These are phyloP conservation scores for Pyrus pyrifolia DNA, from an alignment of 306 rosid genomes.

Conservation along the genomic window DNA sequence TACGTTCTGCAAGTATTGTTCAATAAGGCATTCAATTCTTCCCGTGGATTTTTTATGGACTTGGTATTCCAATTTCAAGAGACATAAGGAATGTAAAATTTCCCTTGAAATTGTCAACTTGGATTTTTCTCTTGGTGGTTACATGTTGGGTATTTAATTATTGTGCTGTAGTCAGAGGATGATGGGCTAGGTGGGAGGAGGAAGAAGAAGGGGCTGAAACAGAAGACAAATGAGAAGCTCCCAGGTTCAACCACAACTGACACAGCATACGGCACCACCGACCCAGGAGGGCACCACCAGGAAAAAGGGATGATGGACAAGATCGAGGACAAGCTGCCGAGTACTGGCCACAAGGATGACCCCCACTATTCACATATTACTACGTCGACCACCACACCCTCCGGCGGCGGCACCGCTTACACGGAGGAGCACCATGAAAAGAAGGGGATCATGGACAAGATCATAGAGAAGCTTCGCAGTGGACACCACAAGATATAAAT, in stretches of 20 bases:
- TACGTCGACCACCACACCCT: neutral
- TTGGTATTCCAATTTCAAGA: no score
- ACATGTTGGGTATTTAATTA: no score
- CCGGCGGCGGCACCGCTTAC: neutral
- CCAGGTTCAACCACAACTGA: neutral
- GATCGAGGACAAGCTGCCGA: constrained; percentile 10
- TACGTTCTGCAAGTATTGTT: no score
- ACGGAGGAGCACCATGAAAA: constrained; percentile 7
- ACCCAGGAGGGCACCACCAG: neutral
- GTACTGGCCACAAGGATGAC: neutral
- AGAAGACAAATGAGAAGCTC: neutral
- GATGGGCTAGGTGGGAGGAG: neutral
- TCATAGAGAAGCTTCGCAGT: constrained; percentile 39
- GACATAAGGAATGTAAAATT: no score
- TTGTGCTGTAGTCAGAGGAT: neutral
- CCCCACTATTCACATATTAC: neutral
- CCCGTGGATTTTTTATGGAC: no score
- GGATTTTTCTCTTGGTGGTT: no score
- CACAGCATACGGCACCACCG: neutral
- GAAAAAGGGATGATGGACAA: neutral
- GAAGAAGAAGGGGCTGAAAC: neutral
- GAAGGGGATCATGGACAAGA: constrained; percentile 36
- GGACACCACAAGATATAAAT: constrained; percentile 1
- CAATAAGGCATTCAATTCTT: no score
- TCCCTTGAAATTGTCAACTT: no score